phyloP scores from a whole-genome alignment of 1,284 basidiomycete species.

The Butyriboletus appendiculatus region DNA sequence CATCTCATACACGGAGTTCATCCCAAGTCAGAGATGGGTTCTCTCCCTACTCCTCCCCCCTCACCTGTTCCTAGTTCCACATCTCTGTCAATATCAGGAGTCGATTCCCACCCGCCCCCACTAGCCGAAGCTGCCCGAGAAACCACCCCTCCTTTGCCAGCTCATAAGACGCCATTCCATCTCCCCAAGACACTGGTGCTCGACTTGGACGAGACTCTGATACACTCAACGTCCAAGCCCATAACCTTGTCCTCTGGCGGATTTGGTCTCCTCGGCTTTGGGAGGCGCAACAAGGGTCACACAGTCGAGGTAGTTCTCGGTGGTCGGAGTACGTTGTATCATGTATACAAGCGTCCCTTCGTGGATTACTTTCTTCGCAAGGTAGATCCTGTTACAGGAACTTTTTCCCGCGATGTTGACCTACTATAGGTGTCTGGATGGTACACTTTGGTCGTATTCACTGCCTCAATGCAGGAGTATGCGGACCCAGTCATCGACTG shows the following conservation, averaged over 20 bases:
- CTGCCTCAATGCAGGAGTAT: slow-evolving; percentile 98
- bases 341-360: slow-evolving; percentile 98
- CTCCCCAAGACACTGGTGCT: slow-evolving; percentile 91
- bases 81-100: slow-evolving; percentile 20
- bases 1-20: slow-evolving; percentile 4
- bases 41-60: slow-evolving; percentile 27
- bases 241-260: slow-evolving; percentile 50
- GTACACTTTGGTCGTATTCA: slow-evolving; percentile 99
- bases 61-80: slow-evolving; percentile 18
- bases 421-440: slow-evolving; percentile 84
- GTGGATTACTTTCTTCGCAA: slow-evolving; percentile 95
- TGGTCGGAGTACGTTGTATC: slow-evolving; percentile 90
- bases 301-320: slow-evolving; percentile 96
- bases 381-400: slow-evolving; percentile 42
- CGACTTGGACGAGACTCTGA: slow-evolving; percentile 97
- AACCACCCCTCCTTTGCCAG: slow-evolving; percentile 48
- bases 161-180: slow-evolving; percentile 71
- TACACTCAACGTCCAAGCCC: slow-evolving; percentile 92
- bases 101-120: slow-evolving; percentile 21
- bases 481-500: slow-evolving; percentile 99
- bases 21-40: slow-evolving; percentile 11
- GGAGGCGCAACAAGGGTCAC: slow-evolving; percentile 69
- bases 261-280: slow-evolving; percentile 64
- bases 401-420: slow-evolving; percentile 7
- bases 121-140: slow-evolving; percentile 40